phyloP scores from a whole-genome alignment of 805 yeast genomes.

The Lipomyces starkeyi region DNA sequence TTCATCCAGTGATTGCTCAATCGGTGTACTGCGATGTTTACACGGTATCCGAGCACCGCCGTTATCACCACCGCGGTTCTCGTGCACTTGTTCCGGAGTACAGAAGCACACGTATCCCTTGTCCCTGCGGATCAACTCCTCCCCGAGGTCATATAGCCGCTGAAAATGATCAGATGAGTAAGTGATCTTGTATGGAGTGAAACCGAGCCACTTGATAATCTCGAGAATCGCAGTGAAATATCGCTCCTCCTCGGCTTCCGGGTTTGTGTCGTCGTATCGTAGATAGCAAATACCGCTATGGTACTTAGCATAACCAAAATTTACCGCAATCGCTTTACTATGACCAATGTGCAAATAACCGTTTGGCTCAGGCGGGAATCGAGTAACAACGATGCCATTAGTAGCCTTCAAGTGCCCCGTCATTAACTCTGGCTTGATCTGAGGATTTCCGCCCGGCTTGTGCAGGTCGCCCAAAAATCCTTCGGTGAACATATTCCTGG shows the following conservation, averaged over 20 bases:
- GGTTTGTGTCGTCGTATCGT: slow-evolving; percentile 97
- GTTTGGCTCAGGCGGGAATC: slow-evolving; percentile 99
- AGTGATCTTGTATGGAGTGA: slow-evolving; percentile 90
- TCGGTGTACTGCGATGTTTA: slow-evolving; percentile 69
- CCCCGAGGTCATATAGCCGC: slow-evolving; percentile 85
- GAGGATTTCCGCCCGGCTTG: slow-evolving; percentile 94
- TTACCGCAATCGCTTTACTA: slow-evolving; percentile 95
- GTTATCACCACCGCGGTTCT: slow-evolving; percentile 85
- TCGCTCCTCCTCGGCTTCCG: slow-evolving; percentile 96
- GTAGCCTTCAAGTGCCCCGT: slow-evolving; percentile 78
- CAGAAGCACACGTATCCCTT: slow-evolving; percentile 93
- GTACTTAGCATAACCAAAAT: slow-evolving; percentile 94
- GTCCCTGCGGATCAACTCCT: slow-evolving; percentile 69
- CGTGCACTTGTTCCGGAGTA: slow-evolving; percentile 87
- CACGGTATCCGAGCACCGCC: slow-evolving; percentile 92
- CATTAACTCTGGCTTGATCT: slow-evolving; percentile 84
- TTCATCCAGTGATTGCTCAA: slow-evolving; percentile 76
- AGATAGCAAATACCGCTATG: slow-evolving; percentile 87
- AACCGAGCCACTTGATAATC: slow-evolving; percentile 94
- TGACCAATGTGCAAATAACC: slow-evolving; percentile 98
- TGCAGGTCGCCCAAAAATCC: slow-evolving; percentile 96
- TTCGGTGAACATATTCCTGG: slow-evolving; percentile 74
- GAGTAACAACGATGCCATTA: slow-evolving; percentile 81
- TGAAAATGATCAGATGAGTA: slow-evolving; percentile 97
- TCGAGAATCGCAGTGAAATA: slow-evolving; percentile 83